Evolutionary conservation across 2,329 filamentous ascomycete species (phyloP).

Genomic region (Microcyclospora tardicrescens): DNA sequence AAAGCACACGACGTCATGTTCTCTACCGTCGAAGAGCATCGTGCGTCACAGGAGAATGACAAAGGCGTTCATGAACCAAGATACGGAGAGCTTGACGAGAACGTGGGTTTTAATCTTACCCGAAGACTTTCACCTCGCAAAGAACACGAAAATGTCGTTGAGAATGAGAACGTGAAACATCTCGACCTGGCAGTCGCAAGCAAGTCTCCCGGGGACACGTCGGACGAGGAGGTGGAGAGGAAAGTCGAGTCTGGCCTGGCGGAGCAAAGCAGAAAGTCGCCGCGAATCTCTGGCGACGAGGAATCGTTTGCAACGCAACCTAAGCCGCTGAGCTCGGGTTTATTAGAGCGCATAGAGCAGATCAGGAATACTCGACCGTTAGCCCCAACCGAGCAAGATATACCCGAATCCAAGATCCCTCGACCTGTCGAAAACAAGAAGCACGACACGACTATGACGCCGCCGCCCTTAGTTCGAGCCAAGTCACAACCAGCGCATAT

Average conservation of each 20-base stretch:
- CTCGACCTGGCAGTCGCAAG: slow-evolving; percentile 46
- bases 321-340: slow-evolving; percentile 22
- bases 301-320: slow-evolving; percentile 21
- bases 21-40: slow-evolving; percentile 52
- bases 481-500: slow-evolving; percentile 37
- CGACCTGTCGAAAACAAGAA: slow-evolving; percentile 19
- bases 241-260: neutral
- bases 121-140: slow-evolving; percentile 18
- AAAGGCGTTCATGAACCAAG: neutral
- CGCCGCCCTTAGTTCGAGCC: slow-evolving; percentile 37
- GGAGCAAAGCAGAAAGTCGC: slow-evolving; percentile 1
- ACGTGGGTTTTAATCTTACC: slow-evolving; percentile 8
- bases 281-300: slow-evolving; percentile 1
- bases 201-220: slow-evolving; percentile 11
- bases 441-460: slow-evolving; percentile 25
- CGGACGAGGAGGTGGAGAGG: slow-evolving; percentile 1
- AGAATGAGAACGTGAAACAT: slow-evolving; percentile 45
- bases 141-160: slow-evolving; percentile 20
- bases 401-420: slow-evolving; percentile 23
- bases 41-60: slow-evolving; percentile 11
- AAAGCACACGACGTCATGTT: slow-evolving; percentile 51
- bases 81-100: slow-evolving; percentile 6
- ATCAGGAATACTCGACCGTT: slow-evolving; percentile 20
- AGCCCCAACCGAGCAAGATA: slow-evolving; percentile 10
- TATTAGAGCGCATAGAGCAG: slow-evolving; percentile 26